Conservation (phyloP, 2,329 filamentous ascomycete genomes). For the Alternaria ethzedia region DNA sequence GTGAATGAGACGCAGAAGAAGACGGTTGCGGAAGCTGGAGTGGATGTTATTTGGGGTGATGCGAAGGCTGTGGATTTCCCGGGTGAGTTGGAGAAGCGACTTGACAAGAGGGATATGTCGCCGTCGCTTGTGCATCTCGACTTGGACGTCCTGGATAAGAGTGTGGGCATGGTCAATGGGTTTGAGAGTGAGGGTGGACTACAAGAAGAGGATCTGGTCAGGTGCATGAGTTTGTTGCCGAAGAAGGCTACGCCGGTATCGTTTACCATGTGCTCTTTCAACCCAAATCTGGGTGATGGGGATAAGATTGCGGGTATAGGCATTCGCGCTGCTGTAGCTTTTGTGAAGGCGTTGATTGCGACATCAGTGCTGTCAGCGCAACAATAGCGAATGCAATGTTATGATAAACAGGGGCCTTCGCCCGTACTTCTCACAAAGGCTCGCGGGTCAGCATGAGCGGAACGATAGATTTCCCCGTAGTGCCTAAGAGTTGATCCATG, state of each 20-base stretch:
- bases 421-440: too few species aligned
- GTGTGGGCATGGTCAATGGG: background rate
- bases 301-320: slow-evolving; percentile 20
- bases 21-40: background rate
- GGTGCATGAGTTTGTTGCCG: slow-evolving; percentile 16
- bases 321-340: slow-evolving; percentile 4
- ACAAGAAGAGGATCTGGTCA: slow-evolving; percentile 17
- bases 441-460: too few species aligned
- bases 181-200: slow-evolving; percentile 13
- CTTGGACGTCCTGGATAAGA: background rate
- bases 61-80: background rate
- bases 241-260: slow-evolving; percentile 11
- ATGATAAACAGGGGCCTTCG: too few species aligned
- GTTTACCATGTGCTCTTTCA: slow-evolving; percentile 21
- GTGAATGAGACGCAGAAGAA: background rate
- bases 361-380: background rate
- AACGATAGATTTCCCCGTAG: too few species aligned
- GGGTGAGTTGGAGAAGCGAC: background rate
- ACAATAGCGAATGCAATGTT: background rate
- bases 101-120: background rate
- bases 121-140: background rate
- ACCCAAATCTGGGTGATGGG: slow-evolving; percentile 16
- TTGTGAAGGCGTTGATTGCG: background rate
- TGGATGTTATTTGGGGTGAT: background rate
- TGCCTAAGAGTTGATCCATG: too few species aligned